Base-by-base conservation (phyloP, 371 early-diverging fungal genomes). In the Nematocida displodere region DNA sequence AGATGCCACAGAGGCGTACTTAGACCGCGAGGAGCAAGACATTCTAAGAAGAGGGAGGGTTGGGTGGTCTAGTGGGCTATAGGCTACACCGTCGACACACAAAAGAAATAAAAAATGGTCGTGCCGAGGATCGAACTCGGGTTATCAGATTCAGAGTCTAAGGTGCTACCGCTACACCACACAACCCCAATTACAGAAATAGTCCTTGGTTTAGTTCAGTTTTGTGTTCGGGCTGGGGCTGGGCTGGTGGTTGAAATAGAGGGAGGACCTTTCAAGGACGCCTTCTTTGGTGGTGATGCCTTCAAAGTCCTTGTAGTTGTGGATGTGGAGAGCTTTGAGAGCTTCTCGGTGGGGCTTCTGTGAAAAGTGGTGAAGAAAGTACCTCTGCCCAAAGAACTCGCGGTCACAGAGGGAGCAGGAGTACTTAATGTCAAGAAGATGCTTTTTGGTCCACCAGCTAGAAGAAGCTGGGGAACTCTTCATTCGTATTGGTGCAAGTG, bases 81-180 rank as follows among this genome's bases (percentile, higher is more conserved):
- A 44, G 17, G 22, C 17, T 44, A 22, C 22, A 17, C 22, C 22
- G 46, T 17, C 17, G 22, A 44, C 17, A 44, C 17, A 44, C 22
- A 48, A 55, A 58, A 40, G 26, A 33, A 55, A 54, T 39, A 3
- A 67, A 75, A 42, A 48, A 31, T 65, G 77, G 77, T 76, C 77
- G 56, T 66, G 58, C 77, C 77, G 77, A 76, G 77, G 46, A 68
- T 76, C 77, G 77, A 76, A 76, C 77, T 76, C 77, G 77, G 77
- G 77, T 76, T 66, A 65, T 76, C 56, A 76, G 77, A 65, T 65
- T 66, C 77, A 76, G 77, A 76, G 67, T 65, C 77, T 76, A 54
- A 76, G 77, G 77, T 76, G 77, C 64, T 76, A 76, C 77, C 77
- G 67, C 77, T 76, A 76, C 77, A 76, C 77, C 75, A 76, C 58